Base-by-base conservation (phyloP, 106 monocot genomes). In the Narthecium ossifragum region DNA sequence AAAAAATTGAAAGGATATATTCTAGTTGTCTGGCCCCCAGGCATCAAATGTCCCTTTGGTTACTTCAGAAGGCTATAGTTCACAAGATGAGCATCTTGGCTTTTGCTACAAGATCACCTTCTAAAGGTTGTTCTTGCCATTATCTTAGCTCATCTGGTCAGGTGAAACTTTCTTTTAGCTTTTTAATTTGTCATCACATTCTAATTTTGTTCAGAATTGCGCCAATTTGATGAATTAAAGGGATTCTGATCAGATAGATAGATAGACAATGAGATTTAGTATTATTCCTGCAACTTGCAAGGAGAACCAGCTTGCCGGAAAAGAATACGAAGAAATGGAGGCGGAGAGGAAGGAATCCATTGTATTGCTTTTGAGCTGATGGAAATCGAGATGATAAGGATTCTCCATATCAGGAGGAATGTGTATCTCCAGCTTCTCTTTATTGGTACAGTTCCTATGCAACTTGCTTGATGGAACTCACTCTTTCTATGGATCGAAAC, bases 281-380 rank as follows among this genome's bases (percentile, higher is more conserved):
- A 13, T 29, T 12, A 13, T 26, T 53, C 52, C 52, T 53, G 27
- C 52, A 53, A 53, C 26, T 53, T 53, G 52, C 27, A 53, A 53
- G 52, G 52, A 29, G 29, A 28, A 28, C 7, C 13, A 26, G 14
- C 43, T 28, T 22, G 25, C 11, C 10, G 2, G 3, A 29, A 29
- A 53, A 53, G 22, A 8, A 27, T 27, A 10, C 12, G 52, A 8
- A 28, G 2, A 13, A 0, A 50, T 50, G 26, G 25, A 53, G 8
- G 25, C 14, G 17, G 52, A 53, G 8, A 29, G 52, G 25, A 53
- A 27, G 52, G 28, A 53, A 53, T 53, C 52, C 28, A 53, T 13
- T 12, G 27, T 13, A 53, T 43, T 13, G 14, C 14, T 18, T 43
- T 43, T 13, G 10, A 43, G 18, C 18, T 6, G 11, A 43, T 13